phyloP scores from a whole-genome alignment of 495 filamentous ascomycete species.

The Penicillium paradoxum region DNA sequence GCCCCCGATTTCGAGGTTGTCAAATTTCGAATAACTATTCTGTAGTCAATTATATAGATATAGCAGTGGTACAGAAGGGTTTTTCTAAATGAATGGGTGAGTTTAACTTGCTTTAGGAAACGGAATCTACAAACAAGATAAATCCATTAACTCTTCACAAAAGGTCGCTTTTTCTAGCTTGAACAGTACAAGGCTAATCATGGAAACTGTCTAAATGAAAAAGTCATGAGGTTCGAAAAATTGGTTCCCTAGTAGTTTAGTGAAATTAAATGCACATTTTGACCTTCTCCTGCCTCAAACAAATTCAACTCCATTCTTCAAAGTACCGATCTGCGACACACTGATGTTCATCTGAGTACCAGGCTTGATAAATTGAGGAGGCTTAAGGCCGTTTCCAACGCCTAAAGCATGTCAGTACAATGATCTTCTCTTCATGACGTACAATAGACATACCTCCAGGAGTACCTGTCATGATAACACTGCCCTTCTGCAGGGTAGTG shows the following conservation, averaged over 20 bases:
- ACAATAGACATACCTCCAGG: constrained; percentile 12
- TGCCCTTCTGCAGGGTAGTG: constrained; percentile 63
- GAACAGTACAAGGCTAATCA: no score
- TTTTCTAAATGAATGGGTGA: no score
- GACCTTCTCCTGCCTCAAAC: not conserved
- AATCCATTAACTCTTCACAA: no score
- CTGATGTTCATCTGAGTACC: not conserved
- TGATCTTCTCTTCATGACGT: not conserved
- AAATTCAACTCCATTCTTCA: not conserved
- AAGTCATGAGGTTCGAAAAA: not conserved
- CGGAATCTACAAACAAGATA: no score
- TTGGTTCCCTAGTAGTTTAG: not conserved
- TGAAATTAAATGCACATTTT: not conserved
- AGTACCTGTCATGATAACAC: constrained; percentile 71
- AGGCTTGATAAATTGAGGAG: not conserved
- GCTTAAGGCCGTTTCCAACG: not conserved
- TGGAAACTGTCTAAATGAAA: no score
- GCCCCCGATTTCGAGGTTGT: no score
- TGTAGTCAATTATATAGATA: no score
- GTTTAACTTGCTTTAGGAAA: no score
- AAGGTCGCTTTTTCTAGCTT: no score
- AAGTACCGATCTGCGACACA: not conserved
- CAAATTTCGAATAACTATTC: no score
- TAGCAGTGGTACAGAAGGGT: no score
- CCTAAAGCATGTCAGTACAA: not conserved